Evolutionary conservation across 495 filamentous ascomycete genomes (phyloP).

Genomic region (Podospora pseudocomata): DNA sequence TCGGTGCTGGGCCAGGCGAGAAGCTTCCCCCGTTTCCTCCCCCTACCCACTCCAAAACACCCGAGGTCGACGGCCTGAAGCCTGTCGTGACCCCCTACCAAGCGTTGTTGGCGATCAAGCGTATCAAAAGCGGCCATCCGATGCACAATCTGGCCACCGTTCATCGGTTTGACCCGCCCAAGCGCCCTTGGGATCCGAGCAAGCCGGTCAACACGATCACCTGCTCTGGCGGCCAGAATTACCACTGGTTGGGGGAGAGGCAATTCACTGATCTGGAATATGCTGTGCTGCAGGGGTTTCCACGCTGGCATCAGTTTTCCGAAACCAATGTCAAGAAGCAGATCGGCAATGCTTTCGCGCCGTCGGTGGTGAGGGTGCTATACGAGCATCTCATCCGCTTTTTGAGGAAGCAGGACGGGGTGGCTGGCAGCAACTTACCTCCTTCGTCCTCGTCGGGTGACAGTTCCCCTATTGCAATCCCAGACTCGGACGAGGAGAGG

Average conservation of each 20-base stretch:
- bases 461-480: neutral
- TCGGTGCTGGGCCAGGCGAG: constrained; percentile 78
- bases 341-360: constrained; percentile 86
- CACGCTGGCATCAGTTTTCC: constrained; percentile 58
- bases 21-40: constrained; percentile 64
- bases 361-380: constrained; percentile 56
- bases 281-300: constrained; percentile 74
- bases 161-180: constrained; percentile 29
- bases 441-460: neutral
- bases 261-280: constrained; percentile 69
- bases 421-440: neutral
- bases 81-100: constrained; percentile 31
- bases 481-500: neutral
- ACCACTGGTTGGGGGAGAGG: constrained; percentile 67
- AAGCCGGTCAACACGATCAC: constrained; percentile 60
- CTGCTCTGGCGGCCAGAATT: constrained; percentile 60
- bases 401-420: constrained; percentile 55
- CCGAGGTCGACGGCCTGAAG: constrained; percentile 33
- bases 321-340: constrained; percentile 55
- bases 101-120: constrained; percentile 33
- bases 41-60: constrained; percentile 59
- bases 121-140: constrained; percentile 43
- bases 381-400: constrained; percentile 56
- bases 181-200: constrained; percentile 35
- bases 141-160: constrained; percentile 29